These are phyloP conservation scores for Cynara cardunculus DNA, from an alignment of 129 eudicot species.

Conservation along the genomic window DNA sequence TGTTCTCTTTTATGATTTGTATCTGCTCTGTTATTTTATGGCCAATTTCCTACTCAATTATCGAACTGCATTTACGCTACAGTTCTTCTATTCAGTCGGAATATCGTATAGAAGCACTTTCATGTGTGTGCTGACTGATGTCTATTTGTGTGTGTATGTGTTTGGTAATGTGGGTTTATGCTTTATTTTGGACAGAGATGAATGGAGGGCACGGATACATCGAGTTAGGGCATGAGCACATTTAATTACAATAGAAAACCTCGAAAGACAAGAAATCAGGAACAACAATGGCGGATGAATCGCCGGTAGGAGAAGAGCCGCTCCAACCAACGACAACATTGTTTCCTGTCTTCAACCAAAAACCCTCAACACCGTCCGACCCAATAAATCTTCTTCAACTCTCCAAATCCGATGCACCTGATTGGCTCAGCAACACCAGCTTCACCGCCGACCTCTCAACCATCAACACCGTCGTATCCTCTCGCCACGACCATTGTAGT, in stretches of 20 bases:
- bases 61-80: conserved; percentile 14
- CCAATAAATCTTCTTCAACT: conserved; percentile 18
- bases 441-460: conserved; percentile 70
- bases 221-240: conserved; percentile 38
- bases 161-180: not conserved
- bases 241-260: conserved; percentile 19
- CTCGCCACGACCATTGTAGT: conserved; percentile 18
- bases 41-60: conserved; percentile 2
- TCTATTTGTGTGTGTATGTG: conserved; percentile 1
- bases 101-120: not conserved
- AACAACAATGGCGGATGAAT: conserved; percentile 30
- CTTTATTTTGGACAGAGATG: conserved; percentile 27
- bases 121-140: not conserved
- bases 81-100: not conserved
- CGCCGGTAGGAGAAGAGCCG: not conserved
- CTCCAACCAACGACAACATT: conserved; percentile 8
- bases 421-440: conserved; percentile 73
- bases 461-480: conserved; percentile 51
- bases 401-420: conserved; percentile 20
- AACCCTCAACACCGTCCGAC: not conserved
- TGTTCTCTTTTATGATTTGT: conserved; percentile 9
- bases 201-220: conserved; percentile 36
- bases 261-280: not conserved
- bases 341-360: conserved; percentile 39
- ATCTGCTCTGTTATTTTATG: not conserved